Evolutionary conservation across 306 rosid species (phyloP).

Genomic region (Lagenaria siceraria): DNA sequence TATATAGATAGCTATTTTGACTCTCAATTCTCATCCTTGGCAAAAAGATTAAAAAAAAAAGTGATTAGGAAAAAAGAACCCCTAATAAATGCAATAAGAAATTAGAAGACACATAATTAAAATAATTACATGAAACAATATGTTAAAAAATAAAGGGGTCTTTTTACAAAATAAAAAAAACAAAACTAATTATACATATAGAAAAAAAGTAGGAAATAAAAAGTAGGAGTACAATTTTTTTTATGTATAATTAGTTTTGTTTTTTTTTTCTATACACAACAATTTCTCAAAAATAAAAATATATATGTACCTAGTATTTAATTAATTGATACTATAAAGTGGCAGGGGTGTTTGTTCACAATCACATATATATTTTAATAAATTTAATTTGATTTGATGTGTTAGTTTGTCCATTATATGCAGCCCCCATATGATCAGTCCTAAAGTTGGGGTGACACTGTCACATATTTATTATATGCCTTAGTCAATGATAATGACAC

Average conservation of each 20-base stretch:
- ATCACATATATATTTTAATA: not conserved
- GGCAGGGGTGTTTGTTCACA: not conserved
- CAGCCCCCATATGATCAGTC: not conserved
- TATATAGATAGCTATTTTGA: not conserved
- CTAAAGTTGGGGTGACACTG: not conserved
- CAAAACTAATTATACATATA: no score
- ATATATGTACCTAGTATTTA: not conserved
- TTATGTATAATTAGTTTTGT: no score
- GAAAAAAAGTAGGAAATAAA: no score
- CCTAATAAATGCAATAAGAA: not conserved
- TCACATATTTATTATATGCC: not conserved
- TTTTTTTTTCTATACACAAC: no score
- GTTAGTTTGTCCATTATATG: not conserved
- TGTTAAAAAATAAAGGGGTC: not conserved
- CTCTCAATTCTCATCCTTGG: not conserved
- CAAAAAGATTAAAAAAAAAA: no score
- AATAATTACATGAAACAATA: not conserved
- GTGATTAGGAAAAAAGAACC: not conserved
- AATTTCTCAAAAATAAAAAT: no score
- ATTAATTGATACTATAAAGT: not conserved
- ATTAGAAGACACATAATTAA: not conserved
- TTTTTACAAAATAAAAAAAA: no score
- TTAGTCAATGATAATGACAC: constrained; percentile 1
- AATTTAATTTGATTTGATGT: not conserved
- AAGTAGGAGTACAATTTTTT: no score